Evolutionary conservation across 73 alveolate species (phyloP).

Genomic region (Paramecium biaurelia): DNA sequence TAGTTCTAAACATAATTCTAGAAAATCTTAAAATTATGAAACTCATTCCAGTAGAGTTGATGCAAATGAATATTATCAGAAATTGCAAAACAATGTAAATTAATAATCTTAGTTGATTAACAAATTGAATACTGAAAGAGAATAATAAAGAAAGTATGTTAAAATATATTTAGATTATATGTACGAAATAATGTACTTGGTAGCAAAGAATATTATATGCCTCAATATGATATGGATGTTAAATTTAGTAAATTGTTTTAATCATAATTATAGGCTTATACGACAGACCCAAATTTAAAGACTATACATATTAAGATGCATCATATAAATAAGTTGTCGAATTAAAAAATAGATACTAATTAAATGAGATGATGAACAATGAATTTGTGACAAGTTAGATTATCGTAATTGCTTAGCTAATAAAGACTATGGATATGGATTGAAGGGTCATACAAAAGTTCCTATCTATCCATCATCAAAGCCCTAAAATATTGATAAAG

Average conservation of each 20-base stretch:
- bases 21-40: neutral
- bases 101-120: neutral
- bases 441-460: neutral
- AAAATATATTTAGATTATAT: neutral
- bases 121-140: neutral
- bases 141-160: neutral
- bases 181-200: constrained; percentile 10
- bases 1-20: neutral
- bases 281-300: constrained; percentile 29
- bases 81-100: neutral
- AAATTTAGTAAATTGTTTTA: neutral
- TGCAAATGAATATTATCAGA: neutral
- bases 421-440: constrained; percentile 48
- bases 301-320: neutral
- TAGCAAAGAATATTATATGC: neutral
- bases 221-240: neutral
- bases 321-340: constrained; percentile 23
- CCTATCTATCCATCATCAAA: constrained; percentile 13
- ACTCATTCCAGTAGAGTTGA: neutral
- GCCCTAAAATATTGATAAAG: constrained; percentile 46
- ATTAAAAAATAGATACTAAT: constrained; percentile 16
- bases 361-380: constrained; percentile 3
- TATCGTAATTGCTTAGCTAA: neutral
- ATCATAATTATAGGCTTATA: neutral
- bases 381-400: constrained; percentile 10